Evolutionary conservation across 371 early-diverging fungal genomes (phyloP).

Genomic region (Mortierella sp.): DNA sequence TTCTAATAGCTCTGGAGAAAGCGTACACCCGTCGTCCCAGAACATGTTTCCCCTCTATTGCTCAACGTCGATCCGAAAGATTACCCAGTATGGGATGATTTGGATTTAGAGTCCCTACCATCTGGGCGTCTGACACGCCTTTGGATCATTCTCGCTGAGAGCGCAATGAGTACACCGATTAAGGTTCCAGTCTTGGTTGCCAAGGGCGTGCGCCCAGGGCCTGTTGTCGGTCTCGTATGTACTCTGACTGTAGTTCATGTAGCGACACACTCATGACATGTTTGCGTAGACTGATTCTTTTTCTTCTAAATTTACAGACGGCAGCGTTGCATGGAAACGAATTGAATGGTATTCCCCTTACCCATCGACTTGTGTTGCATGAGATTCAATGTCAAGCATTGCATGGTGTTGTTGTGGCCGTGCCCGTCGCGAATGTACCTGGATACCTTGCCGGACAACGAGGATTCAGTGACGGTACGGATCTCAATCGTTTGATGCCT

Average conservation of each 20-base stretch:
- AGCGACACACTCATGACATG: background rate
- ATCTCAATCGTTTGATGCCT: conserved; percentile 91
- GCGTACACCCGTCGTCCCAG: conserved; percentile 51
- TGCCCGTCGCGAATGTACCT: conserved; percentile 89
- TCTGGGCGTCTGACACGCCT: conserved; percentile 65
- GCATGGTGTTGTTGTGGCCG: conserved; percentile 88
- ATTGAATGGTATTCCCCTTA: conserved; percentile 92
- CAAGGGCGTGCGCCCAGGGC: conserved; percentile 65
- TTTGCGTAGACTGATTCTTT: background rate
- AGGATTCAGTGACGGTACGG: conserved; percentile 86
- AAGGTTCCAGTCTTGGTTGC: conserved; percentile 76
- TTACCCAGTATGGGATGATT: conserved; percentile 59
- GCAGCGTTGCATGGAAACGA: conserved; percentile 94
- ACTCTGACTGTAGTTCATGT: background rate
- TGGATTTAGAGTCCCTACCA: conserved; percentile 64
- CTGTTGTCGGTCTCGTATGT: conserved; percentile 64
- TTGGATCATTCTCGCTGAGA: conserved; percentile 74
- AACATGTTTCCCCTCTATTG: conserved; percentile 31
- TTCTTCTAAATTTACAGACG: conserved; percentile 49
- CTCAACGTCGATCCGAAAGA: conserved; percentile 49
- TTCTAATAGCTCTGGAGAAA: conserved; percentile 62
- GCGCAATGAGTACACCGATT: conserved; percentile 69
- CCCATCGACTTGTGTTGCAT: conserved; percentile 84
- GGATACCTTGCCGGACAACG: conserved; percentile 86
- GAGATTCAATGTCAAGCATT: conserved; percentile 82